Base-by-base conservation (phyloP, 768 basidiomycete genomes). In the Lenzites betulinus region DNA sequence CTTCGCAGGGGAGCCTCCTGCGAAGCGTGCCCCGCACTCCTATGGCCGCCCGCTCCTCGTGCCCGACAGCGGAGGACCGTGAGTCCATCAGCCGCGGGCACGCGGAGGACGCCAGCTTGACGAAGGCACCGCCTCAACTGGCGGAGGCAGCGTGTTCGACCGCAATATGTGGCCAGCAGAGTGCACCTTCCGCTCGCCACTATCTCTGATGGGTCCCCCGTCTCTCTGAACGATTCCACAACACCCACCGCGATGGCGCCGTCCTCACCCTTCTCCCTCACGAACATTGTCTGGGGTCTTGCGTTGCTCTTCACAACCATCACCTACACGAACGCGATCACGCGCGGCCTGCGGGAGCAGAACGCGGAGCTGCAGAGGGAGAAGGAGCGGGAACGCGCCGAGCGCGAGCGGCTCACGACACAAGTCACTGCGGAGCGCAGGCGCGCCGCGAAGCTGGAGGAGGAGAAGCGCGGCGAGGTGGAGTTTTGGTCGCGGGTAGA, bases 401-500 rank as follows among this genome's bases (percentile, higher is more conserved):
- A 61, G 38, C 48, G 48, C 30, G 51, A 58, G 28, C 38, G 42
- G 53, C 53, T 65, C 20, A 20, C 36, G 20, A 38, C 30, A 26
- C 53, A 58, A 9, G 48, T 61, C 28, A 20, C 20, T 25, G 35
- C 53, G 48, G 58, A 51, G 51, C 58, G 53, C 33, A 30, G 35
- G 43, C 35, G 48, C 35, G 36, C 58, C 43, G 38, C 39, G 13
- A 23, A 33, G 42, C 25, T 33, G n/a, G 55, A 48, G 25, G 60
- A 57, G 58, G 48, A 48, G 52, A 50, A 39, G 43, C 48, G 35
- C 22, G 30, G 46, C 8, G 64, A 62, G 54, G 44, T 43, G 6
- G 57, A 22, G 38, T 65, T 65, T 20, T 65, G 64, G 64, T 38
- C 52, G 60, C 51, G 57, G n/a, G 56, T 65, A 52, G 60, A 65